These are phyloP conservation scores for Dichotomocladium elegans DNA, from an alignment of 371 early-diverging fungal genomes.

Conservation along the genomic window DNA sequence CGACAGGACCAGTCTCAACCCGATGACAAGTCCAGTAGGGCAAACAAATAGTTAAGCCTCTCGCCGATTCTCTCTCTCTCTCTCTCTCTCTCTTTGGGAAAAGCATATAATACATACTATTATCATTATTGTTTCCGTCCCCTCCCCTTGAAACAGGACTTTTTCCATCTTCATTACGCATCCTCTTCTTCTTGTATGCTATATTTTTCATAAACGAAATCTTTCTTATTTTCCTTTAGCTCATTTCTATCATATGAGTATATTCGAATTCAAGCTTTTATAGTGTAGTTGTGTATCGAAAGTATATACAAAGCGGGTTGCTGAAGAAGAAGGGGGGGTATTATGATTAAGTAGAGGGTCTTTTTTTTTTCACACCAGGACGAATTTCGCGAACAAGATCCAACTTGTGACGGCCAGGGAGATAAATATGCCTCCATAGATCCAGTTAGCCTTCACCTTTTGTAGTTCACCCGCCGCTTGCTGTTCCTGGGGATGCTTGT, in stretches of 20 bases:
- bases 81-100: conserved; percentile 3
- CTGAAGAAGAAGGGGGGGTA: neutral
- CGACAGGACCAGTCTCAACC: conserved; percentile 19
- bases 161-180: no score
- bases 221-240: no score
- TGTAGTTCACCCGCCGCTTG: neutral
- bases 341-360: neutral
- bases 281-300: neutral
- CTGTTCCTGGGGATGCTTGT: conserved; percentile 1
- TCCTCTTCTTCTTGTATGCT: no score
- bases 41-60: conserved; percentile 1
- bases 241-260: no score
- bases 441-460: conserved; percentile 32
- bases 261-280: neutral
- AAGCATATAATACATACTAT: conserved; percentile 1
- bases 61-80: conserved; percentile 3
- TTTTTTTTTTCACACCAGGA: conserved; percentile 20
- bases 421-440: conserved; percentile 43
- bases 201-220: no score
- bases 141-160: neutral
- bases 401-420: conserved; percentile 40
- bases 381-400: conserved; percentile 45
- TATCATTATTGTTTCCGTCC: neutral
- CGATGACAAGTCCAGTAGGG: conserved; percentile 24
- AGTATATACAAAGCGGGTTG: neutral